Base-by-base conservation (phyloP, 345 rosid genomes). In the Stellera chamaejasme region DNA sequence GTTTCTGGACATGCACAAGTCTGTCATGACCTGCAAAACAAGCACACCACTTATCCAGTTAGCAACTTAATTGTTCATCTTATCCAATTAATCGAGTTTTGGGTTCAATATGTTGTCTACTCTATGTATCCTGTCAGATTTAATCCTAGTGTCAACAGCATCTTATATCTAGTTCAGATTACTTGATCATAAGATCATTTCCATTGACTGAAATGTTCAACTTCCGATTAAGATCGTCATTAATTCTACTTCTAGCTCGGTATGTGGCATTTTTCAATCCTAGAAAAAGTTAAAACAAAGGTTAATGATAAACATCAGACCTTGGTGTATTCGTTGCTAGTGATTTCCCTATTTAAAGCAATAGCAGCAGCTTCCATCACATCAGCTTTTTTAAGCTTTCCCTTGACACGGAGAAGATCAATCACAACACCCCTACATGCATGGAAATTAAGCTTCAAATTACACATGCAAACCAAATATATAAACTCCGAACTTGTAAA, bases 301-400 rank as follows among this genome's bases (percentile, higher is more conserved):
- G 23, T 19, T 45, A 60, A 14, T 13, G 10, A 25, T 27, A 49
- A 28, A 66, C 8, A 63, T 59, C 67, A 57, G 27, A 84, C 96
- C 23, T 19, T 19, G 23, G 23, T 19, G 23, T 19, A 19, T 19
- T 19, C 23, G 1, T 19, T 19, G 23, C 23, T 19, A 19, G 23
- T 19, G 23, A 19, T 19, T 19, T 19, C 23, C 23, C 23, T 19
- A 19, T 19, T 19, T 19, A 19, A 19, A 19, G 42, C 63, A 47
- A 43, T 56, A 54, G 25, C 58, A 48, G 78, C 92, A 65, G 88
- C 90, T 59, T 56, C 77, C 10, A 54, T 12, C 42, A 88, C 70
- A 28, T 91, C 82, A 13, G 86, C 79, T 75, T 72, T 85, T 87
- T 79, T 91, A 44, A 88, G 77, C 71, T 68, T 88, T 26, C 66